phyloP scores from a whole-genome alignment of 176 grass and related monocot genomes.

The Musa acuminata region DNA sequence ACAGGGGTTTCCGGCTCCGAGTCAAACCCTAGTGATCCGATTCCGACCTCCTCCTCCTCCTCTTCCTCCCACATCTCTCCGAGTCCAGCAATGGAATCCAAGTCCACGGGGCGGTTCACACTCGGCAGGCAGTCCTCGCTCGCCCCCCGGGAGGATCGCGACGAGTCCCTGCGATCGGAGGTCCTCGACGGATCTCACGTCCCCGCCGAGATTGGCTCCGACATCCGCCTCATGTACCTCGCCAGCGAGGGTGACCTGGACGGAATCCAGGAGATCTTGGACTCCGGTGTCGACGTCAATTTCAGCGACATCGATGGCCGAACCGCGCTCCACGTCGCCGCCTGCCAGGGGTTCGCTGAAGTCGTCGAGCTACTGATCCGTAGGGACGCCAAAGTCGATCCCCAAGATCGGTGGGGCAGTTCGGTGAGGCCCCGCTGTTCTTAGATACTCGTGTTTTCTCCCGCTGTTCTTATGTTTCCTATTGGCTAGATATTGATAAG shows the following conservation, averaged over 20 bases:
- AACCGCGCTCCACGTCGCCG: slow-evolving; percentile 80
- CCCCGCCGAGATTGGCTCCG: slow-evolving; percentile 23
- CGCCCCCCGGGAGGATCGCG: slow-evolving; percentile 6
- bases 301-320: slow-evolving; percentile 79
- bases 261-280: slow-evolving; percentile 63
- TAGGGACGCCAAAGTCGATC: slow-evolving; percentile 45
- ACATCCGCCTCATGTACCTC: slow-evolving; percentile 84
- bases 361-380: slow-evolving; percentile 53
- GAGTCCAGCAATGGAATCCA: not conserved
- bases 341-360: slow-evolving; percentile 62
- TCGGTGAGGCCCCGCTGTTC: slow-evolving; percentile 39
- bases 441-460: not conserved
- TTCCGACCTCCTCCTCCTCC: no score
- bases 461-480: not conserved
- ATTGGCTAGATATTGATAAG: no score
- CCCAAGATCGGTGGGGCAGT: slow-evolving; percentile 78
- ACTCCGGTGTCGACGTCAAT: slow-evolving; percentile 57
- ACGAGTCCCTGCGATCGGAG: not conserved
- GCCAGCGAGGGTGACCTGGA: slow-evolving; percentile 54
- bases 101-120: slow-evolving; percentile 7
- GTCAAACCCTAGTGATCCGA: no score
- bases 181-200: not conserved
- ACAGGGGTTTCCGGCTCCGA: no score
- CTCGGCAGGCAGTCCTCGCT: slow-evolving; percentile 14
- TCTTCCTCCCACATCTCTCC: no score